phyloP scores from a whole-genome alignment of 2,329 filamentous ascomycete genomes.

The Thermothelomyces thermophilus region DNA sequence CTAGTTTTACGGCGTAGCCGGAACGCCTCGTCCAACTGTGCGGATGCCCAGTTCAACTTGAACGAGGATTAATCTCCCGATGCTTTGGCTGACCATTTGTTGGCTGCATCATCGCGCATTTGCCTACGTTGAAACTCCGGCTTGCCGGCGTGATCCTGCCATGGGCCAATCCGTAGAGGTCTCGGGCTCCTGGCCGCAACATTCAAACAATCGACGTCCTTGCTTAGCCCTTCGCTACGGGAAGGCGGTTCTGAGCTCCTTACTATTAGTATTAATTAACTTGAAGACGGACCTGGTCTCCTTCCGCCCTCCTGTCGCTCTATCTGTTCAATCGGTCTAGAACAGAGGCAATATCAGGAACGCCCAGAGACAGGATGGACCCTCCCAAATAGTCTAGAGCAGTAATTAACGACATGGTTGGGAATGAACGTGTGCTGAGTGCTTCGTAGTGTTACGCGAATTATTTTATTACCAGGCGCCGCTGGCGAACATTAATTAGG shows the following conservation, averaged over 20 bases:
- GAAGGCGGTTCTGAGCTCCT: background rate
- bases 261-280: too few relatives aligned
- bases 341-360: conserved; percentile 38
- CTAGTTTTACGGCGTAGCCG: background rate
- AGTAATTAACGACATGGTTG: too few relatives aligned
- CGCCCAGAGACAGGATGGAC: conserved; percentile 33
- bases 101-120: background rate
- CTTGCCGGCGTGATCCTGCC: background rate
- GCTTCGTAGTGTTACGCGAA: too few relatives aligned
- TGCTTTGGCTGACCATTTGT: background rate
- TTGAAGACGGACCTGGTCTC: conserved; percentile 34
- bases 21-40: too few relatives aligned
- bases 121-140: too few relatives aligned
- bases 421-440: background rate
- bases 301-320: conserved; percentile 22
- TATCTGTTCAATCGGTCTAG: conserved; percentile 38
- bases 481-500: conserved; percentile 49
- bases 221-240: too few relatives aligned
- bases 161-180: background rate
- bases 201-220: too few relatives aligned
- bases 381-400: background rate
- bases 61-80: background rate
- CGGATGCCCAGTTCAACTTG: background rate
- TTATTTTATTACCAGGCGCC: conserved; percentile 39
- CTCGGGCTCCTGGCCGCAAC: background rate